Evolutionary conservation across 176 grass and related monocot species (phyloP).

Genomic region (Zea mays): Zm-B73-REFERENCE-NAM-5.0 NC_050104.1:122195001-122195500

Average conservation of each 20-base stretch:
- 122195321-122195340: constrained; percentile 88
- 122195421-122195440: constrained; percentile 4
- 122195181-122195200: constrained; percentile 73
- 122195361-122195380: constrained; percentile 54
- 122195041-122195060: too few species aligned
- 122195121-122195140: constrained; percentile 2
- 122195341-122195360: constrained; percentile 95
- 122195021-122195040: too few species aligned
- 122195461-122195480: constrained; percentile 1
- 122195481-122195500: background rate
- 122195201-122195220: constrained; percentile 95
- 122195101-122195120: constrained; percentile 7
- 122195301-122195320: constrained; percentile 95
- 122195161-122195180: background rate
- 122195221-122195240: constrained; percentile 81
- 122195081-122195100: background rate
- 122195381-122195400: constrained; percentile 18
- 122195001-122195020: too few species aligned
- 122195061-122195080: too few species aligned
- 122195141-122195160: constrained; percentile 8
- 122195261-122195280: constrained; percentile 94
- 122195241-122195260: constrained; percentile 75
- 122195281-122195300: constrained; percentile 76
- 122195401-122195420: background rate
- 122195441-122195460: constrained; percentile 7